A percentile compares a stretch with the other conserved stretches of the same genome.
Evolutionary conservation across 164 flowering plant genomes (phyloP).

Genomic region (Hamamelis virginiana): DNA sequence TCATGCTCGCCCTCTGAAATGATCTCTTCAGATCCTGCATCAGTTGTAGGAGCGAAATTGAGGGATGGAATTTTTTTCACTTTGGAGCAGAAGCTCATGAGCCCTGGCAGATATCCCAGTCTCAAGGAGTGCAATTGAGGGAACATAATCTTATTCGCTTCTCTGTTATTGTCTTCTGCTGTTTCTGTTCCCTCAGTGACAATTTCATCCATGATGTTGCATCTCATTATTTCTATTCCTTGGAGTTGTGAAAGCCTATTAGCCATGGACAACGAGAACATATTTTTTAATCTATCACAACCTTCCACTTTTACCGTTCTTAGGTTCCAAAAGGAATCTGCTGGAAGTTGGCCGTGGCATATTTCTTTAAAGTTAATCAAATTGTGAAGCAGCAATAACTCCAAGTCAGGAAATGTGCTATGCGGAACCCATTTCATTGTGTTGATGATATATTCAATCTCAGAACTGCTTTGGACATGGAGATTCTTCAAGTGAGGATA

Average conservation of each 20-base stretch:
- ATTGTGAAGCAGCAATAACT: neutral
- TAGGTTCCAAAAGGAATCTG: no score
- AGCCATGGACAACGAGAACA: no score
- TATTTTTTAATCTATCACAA: no score
- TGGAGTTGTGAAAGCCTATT: neutral
- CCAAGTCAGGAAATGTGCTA: neutral
- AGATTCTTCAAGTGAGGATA: neutral
- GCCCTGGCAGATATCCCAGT: no score
- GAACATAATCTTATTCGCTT: neutral
- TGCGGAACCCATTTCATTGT: neutral
- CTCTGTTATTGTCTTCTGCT: neutral
- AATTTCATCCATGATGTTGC: neutral
- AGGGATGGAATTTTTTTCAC: no score
- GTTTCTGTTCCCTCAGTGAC: neutral
- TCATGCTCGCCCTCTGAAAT: no score
- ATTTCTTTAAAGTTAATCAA: neutral
- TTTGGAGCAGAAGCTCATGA: no score
- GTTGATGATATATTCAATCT: neutral
- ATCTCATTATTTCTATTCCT: neutral
- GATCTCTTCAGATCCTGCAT: no score
- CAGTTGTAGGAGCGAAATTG: no score
- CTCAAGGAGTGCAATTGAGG: no score
- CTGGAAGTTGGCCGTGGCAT: no score
- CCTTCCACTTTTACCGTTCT: no score
- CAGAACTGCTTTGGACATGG: neutral